These are phyloP conservation scores for Phaffia tasmanica DNA, from an alignment of 768 basidiomycete species.

Conservation along the genomic window DNA sequence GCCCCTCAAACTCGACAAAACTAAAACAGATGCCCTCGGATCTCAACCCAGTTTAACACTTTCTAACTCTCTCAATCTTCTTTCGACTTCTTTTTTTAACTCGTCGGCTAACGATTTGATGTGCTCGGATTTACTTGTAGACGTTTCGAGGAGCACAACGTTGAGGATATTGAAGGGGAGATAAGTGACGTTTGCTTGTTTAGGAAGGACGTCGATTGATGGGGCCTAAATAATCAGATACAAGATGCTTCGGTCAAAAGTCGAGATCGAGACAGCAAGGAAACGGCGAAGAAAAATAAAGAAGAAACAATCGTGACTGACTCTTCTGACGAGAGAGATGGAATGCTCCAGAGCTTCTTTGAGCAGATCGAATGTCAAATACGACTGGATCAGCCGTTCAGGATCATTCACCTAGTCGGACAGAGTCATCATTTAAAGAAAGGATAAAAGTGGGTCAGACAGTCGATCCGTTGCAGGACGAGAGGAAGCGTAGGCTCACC, in stretches of 20 bases:
- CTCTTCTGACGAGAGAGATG: constrained; percentile 60
- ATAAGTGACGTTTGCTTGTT: constrained; percentile 1
- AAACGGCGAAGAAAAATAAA: background rate
- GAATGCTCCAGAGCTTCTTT: constrained; percentile 65
- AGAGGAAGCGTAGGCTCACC: constrained; percentile 27
- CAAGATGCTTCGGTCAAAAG: background rate
- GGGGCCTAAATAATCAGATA: constrained; percentile 4
- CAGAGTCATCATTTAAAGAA: constrained; percentile 14
- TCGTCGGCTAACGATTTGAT: background rate
- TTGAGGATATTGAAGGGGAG: constrained; percentile 21
- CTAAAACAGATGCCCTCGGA: too few relatives aligned
- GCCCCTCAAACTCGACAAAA: too few relatives aligned
- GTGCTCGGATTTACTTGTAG: background rate
- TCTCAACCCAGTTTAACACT: too few relatives aligned
- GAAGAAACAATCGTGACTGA: constrained; percentile 36
- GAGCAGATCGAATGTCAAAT: constrained; percentile 66
- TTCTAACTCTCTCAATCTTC: background rate
- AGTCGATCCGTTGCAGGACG: background rate
- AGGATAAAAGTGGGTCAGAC: constrained; percentile 40
- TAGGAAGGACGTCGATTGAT: constrained; percentile 1
- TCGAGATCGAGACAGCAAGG: background rate
- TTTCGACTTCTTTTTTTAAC: constrained; percentile 1
- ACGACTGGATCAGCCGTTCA: constrained; percentile 70
- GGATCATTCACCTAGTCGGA: constrained; percentile 54
- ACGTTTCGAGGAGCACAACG: constrained; percentile 8